Evolutionary conservation across 1,284 basidiomycete genomes (phyloP), one percentile per base, ranked within the genome.

Genomic region (Cryptococcus maquisensis): DNA sequence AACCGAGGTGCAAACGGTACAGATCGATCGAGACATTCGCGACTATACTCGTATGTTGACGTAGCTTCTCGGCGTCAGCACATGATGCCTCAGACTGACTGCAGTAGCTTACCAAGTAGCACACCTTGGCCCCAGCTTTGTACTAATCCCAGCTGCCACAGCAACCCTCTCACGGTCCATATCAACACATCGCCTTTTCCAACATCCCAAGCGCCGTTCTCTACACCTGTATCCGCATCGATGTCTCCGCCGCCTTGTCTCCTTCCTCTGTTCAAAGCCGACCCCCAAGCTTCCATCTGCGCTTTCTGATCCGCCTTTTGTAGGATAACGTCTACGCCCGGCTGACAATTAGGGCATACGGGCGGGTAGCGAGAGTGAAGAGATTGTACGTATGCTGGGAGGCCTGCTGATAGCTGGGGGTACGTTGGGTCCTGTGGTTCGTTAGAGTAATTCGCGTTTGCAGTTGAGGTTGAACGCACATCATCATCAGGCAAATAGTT

Each of bases 331-430:
- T 93, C 88, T 0, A 94, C 88, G 0, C 80, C 81, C 0, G 87
- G 86, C 35, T 83, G 79, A 66, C 92, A 96, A 3, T 77, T 70
- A 0, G 79, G 77, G 71, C 92, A 96, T 16, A 94, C 85, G 2
- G 87, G 87, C 13, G 92, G 91, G 70, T 94, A 95, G 7, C 92
- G 86, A 5, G 77, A 63, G 64, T 93, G 83, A 23, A 95, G 78
- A 0, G 86, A 87, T 51, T 81, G 80, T 36, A 83, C 81, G 72
- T 95, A 94, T 20, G 80, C 80, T 0, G 85, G 83, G 8, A 91
- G 80, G 57, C 79, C 79, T 38, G 81, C 81, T 9, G 86, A 74
- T 13, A 87, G 82, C 23, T 76, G 73, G 28, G 79, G 72, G 64
- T 90, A 89, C 48, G 86, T 82, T 12, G 86, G 85, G 64, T 85